Evolutionary conservation across 768 basidiomycete genomes (phyloP), one percentile per base, ranked within the genome.

Genomic region (Agaricus bisporus): DNA sequence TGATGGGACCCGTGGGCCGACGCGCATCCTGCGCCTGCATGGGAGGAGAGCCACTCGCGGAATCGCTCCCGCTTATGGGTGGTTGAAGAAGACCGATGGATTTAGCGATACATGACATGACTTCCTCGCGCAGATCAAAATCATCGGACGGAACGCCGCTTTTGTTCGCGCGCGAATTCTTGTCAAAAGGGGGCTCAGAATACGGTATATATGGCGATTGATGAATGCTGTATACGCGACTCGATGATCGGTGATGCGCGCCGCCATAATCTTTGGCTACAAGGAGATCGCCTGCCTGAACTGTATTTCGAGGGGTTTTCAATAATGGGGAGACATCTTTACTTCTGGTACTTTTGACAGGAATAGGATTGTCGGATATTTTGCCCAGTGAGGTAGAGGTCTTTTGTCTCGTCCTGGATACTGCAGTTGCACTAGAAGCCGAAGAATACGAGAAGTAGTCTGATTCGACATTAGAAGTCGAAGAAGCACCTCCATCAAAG

Each of bases 81-180:
- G 94, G 90, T 58, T 97, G 95, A 20, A 91, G 72, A 11, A 99
- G 76, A 3, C 97, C 97, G 54, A 99, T 98, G 2, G 93, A 95
- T 66, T 95, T 95, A 1, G 95, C 94, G 56, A 99, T 95, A 66
- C 92, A 95, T 0, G 89, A 88, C 92, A 98, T 94, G 29, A 99
- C 95, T 60, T 91, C 94, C 60, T 94, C 91, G 35, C 91, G 82
- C n/a, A 98, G 80, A 66, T 98, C 92, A 60, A 98, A 95, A 18
- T 95, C 91, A 22, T 86, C 87, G 7, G 71, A 72, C 29, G 75
- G 39, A 59, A 56, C 32, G 56, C 26, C 35, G 51, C 38, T 41
- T 57, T 54, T 29, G 62, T 62, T 25, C 55, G 57, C 29, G 51
- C 56, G 35, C 54, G 58, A 18, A 58, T 51, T 60, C 43, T 63